Base-by-base conservation (phyloP, 2,329 filamentous ascomycete genomes). In the Metarhizium anisopliae region DNA sequence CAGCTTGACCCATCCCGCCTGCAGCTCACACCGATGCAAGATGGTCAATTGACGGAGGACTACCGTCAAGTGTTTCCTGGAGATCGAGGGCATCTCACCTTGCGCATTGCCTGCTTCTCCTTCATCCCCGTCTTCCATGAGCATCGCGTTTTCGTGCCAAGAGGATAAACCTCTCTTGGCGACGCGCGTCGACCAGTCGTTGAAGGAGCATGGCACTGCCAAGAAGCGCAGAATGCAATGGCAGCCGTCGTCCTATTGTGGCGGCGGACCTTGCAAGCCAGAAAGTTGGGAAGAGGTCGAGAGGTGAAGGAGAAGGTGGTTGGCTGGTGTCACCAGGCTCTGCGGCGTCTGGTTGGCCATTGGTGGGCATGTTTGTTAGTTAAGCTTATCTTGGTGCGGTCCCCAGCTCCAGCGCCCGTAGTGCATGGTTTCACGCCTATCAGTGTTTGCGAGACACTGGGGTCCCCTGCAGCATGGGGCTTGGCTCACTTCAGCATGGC, bases 161-260 rank as follows among this genome's bases (percentile, higher is more conserved):
- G 49, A 20, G 11, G 29, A 16, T 20, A 11, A 6, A 30, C 20
- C 14, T 36, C n/a, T 47, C 54, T 55, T 55, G 54, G 54, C 54
- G 32, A 43, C 40, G 36, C 49, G 49, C 54, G 50, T 52, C 50
- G 42, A 8, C 54, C 49, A 55, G 49, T 55, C 54, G 20, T 52
- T 40, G 16, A 38, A 49, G 16, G 8, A 14, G 6, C n/a, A 4
- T 42, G 6, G 8, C n/a, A 29, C 43, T 36, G 54, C 49, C 50
- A 52, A 52, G 49, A 47, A n/a, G 4, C 18, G 6, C 18, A 13
- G 4, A 32, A 14, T 29, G 20, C 16, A 7, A 14, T 47, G 51
- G 20, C 25, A 18, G 18, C n/a, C 6, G 30, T 11, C 13, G 20
- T 49, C 5, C 18, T n/a, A 29, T 30, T 14, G 25, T 30, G 11